phyloP scores from a whole-genome alignment of 2,329 filamentous ascomycete genomes.

The Beauveria caledonica region DNA sequence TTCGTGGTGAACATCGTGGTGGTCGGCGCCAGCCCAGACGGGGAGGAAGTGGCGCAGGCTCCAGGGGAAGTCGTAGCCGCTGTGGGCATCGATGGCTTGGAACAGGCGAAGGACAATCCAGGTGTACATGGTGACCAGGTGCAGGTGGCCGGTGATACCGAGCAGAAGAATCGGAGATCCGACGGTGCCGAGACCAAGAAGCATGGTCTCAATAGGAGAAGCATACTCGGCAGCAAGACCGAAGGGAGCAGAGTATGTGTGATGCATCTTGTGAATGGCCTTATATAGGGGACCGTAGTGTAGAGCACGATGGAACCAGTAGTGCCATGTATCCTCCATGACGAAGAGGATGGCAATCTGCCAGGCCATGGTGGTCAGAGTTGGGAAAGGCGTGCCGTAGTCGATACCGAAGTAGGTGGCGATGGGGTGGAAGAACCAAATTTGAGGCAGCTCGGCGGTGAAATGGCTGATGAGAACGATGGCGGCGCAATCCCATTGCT shows the following conservation, averaged over 20 bases:
- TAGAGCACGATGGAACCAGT: conserved; percentile 87
- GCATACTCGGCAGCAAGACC: conserved; percentile 95
- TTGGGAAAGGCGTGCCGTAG: conserved; percentile 83
- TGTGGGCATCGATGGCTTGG: conserved; percentile 97
- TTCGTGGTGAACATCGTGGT: conserved; percentile 97
- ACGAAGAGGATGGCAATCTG: conserved; percentile 94
- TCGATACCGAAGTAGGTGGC: conserved; percentile 86
- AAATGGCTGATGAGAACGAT: conserved; percentile 93
- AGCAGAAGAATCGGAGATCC: conserved; percentile 78
- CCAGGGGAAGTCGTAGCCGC: conserved; percentile 98
- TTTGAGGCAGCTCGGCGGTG: conserved; percentile 95
- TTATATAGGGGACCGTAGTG: conserved; percentile 96
- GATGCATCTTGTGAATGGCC: conserved; percentile 96
- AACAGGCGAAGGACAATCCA: conserved; percentile 92
- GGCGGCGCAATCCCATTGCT: conserved; percentile 90
- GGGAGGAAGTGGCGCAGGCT: conserved; percentile 90
- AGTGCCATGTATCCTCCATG: conserved; percentile 95
- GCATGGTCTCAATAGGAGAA: conserved; percentile 93
- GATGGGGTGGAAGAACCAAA: conserved; percentile 98
- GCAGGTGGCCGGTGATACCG: conserved; percentile 73
- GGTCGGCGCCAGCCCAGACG: conserved; percentile 95
- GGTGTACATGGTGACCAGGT: conserved; percentile 94
- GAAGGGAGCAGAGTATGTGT: conserved; percentile 96
- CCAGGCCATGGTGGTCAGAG: conserved; percentile 74
- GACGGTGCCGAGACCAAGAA: conserved; percentile 81